These are phyloP conservation scores for Saccharum spontaneum DNA, from an alignment of 176 grass and related monocot species.

Conservation along the genomic window DNA sequence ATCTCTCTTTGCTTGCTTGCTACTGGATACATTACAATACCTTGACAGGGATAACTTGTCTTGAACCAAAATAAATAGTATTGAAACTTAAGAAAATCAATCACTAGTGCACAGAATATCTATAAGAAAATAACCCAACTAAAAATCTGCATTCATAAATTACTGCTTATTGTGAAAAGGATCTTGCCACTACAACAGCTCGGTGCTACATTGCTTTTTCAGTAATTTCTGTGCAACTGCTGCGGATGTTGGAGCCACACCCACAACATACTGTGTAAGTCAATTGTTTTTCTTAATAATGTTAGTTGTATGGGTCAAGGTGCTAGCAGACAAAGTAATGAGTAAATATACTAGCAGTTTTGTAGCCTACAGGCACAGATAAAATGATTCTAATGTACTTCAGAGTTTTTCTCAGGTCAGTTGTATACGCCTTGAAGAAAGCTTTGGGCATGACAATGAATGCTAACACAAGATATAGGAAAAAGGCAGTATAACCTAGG, in stretches of 20 bases:
- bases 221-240: neutral
- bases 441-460: too few species aligned
- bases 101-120: neutral
- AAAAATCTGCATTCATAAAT: neutral
- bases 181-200: neutral
- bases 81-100: neutral
- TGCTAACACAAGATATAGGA: too few species aligned
- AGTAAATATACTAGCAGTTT: slow-evolving; percentile 17
- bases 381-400: neutral
- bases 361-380: neutral
- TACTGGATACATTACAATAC: neutral
- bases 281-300: neutral
- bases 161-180: neutral
- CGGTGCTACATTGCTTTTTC: neutral
- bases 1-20: neutral
- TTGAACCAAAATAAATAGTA: neutral
- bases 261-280: neutral
- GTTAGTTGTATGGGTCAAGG: neutral
- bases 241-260: neutral
- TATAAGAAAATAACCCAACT: neutral
- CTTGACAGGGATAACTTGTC: neutral
- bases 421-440: neutral
- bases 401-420: slow-evolving; percentile 3
- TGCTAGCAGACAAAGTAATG: slow-evolving; percentile 3
- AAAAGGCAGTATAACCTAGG: neutral